Base-by-base conservation (phyloP, 2,329 filamentous ascomycete species). In the Talaromyces sp. region DNA sequence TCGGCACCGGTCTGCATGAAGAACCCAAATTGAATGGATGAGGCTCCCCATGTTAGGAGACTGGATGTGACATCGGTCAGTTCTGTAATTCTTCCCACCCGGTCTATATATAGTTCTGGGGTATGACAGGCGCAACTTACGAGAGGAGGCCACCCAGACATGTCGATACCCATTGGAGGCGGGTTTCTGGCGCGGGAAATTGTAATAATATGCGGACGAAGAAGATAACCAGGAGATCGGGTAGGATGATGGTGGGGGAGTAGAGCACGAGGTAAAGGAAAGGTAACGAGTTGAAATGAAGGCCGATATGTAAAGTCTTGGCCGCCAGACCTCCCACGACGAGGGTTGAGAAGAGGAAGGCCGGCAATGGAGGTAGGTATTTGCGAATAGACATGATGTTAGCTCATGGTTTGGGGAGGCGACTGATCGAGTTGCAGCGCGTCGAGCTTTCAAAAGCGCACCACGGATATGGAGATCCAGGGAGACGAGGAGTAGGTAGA, bases 1-100 rank as follows among this genome's bases (percentile, higher is more conserved):
- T 75, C 72, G 30, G 68, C 69, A 7, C 72, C 72, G 2, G 72
- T 75, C 51, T 74, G 70, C 45, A 72, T 56, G 52, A 71, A 75
- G 59, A 75, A 75, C 30, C 68, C 68, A 46, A 75, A 69, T 52
- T 72, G 70, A 13, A 68, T 60, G 27, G 71, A 67, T 10, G 70
- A 65, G 2, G 70, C 65, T 19, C 60, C 66, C 47, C 66, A 65
- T 8, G 69, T 68, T 22, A 70, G 42, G 14, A 70, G 35, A 8
- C 69, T 71, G 17, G 24, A 45, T 6, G 47, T 22, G n/a, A n/a
- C 9, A 39, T 49, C 30, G 29, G 42, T 52, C 47, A 56, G 47
- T 22, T 19, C 3, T 42, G 22, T 17, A 36, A 43, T 8, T 41
- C 33, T 5, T 17, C 11, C 9, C 39, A 32, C 16, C 10, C n/a